A percentile compares a stretch with the other conserved stretches of the same genome.
Evolutionary conservation across 2,329 filamentous ascomycete genomes (phyloP).

Genomic region (Arthrinium phaeospermum): DNA sequence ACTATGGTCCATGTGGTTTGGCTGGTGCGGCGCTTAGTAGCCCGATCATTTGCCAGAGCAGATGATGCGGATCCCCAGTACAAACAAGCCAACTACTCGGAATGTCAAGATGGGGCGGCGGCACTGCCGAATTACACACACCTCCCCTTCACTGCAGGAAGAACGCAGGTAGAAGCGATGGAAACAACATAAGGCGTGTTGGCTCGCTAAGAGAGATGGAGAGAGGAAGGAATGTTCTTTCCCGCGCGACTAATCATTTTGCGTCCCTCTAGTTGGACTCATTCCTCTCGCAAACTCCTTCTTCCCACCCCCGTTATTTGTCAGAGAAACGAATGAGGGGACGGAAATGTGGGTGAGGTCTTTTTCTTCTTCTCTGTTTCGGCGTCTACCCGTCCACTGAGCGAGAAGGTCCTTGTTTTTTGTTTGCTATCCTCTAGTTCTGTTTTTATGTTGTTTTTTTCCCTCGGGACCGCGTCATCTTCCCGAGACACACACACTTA

Average conservation of each 20-base stretch:
- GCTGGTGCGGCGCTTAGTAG: background rate
- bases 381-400: conserved; percentile 10
- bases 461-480: conserved; percentile 16
- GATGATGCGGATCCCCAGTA: background rate
- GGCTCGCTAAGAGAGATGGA: background rate
- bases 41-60: background rate
- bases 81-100: background rate
- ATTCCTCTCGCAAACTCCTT: conserved; percentile 10
- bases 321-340: background rate
- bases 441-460: background rate
- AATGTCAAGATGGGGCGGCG: background rate
- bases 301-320: background rate
- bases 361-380: background rate
- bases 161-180: background rate
- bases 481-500: conserved; percentile 14
- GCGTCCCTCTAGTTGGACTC: background rate
- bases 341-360: background rate
- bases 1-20: background rate
- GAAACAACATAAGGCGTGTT: background rate
- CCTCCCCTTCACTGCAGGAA: background rate
- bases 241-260: background rate
- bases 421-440: background rate
- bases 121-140: background rate
- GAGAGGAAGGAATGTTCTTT: background rate
- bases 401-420: background rate